A percentile compares a stretch with the other conserved stretches of the same genome.
Conservation (phyloP, 2,329 filamentous ascomycete genomes). For the Nothophoma quercina region DNA sequence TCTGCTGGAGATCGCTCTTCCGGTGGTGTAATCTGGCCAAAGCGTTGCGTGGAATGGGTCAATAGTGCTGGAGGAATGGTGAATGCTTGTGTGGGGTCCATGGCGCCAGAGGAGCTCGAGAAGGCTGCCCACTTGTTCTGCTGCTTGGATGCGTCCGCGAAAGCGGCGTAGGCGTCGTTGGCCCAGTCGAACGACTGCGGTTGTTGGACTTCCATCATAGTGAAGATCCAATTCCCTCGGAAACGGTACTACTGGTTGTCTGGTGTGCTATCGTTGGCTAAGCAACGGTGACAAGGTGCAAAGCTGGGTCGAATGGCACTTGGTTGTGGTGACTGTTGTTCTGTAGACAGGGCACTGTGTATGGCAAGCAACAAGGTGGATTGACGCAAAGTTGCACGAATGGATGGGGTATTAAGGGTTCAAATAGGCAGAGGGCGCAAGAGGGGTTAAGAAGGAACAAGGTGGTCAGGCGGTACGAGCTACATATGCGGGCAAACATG, state of each 20-base stretch:
- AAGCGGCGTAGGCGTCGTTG: conserved; percentile 36
- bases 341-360: background rate
- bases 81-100: conserved; percentile 24
- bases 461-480: background rate
- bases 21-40: conserved; percentile 48
- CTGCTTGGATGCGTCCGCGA: conserved; percentile 21
- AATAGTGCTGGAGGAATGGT: conserved; percentile 41
- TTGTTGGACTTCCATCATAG: conserved; percentile 32
- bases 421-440: background rate
- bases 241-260: background rate
- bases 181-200: conserved; percentile 38
- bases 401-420: background rate
- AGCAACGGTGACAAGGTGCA: background rate
- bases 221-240: background rate
- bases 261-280: background rate
- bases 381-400: background rate
- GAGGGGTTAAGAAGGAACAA: conserved; percentile 3
- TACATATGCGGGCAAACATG: conserved; percentile 4
- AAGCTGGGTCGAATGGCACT: background rate
- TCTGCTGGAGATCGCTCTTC: conserved; percentile 44
- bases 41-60: conserved; percentile 39
- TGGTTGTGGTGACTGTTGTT: background rate
- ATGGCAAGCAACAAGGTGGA: too few relatives aligned
- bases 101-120: conserved; percentile 13
- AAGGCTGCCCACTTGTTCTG: conserved; percentile 36